Conservation (phyloP, 352 stramenopile species). For the Elongisporangium prolatum region DNA sequence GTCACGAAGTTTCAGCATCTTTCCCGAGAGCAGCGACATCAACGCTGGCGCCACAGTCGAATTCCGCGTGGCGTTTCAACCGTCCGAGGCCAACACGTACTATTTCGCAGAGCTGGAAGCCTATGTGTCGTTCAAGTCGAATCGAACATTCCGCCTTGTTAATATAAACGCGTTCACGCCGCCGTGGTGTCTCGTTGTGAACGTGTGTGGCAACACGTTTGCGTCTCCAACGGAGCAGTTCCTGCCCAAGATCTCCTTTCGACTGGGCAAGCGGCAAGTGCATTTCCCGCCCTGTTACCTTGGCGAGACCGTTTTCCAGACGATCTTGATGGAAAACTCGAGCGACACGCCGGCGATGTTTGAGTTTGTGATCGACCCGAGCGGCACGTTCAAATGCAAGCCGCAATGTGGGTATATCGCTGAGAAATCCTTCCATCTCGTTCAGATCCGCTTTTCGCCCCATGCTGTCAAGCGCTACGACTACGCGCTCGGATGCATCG, state of each 20-base stretch:
- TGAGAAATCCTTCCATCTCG: conserved; percentile 77
- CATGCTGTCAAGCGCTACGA: conserved; percentile 39
- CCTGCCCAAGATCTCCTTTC: conserved; percentile 78
- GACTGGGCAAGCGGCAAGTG: conserved; percentile 46
- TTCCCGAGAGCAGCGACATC: conserved; percentile 75
- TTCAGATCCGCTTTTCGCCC: conserved; percentile 72
- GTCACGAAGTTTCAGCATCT: conserved; percentile 56
- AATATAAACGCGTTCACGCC: conserved; percentile 90
- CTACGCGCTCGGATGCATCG: conserved; percentile 55
- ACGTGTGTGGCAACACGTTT: conserved; percentile 87
- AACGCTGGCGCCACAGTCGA: conserved; percentile 56
- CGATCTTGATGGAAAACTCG: conserved; percentile 79
- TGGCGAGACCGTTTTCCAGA: conserved; percentile 89
- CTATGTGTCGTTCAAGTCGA: conserved; percentile 89
- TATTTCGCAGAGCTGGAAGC: conserved; percentile 89
- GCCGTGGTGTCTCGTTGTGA: conserved; percentile 81
- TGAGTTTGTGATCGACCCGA: conserved; percentile 59
- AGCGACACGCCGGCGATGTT: conserved; percentile 90
- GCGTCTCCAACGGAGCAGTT: conserved; percentile 78
- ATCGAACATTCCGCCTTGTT: conserved; percentile 91
- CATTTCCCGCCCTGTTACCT: conserved; percentile 86
- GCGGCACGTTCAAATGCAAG: conserved; percentile 66
- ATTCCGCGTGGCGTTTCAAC: conserved; percentile 85
- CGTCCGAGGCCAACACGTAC: conserved; percentile 74
- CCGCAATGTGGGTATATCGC: conserved; percentile 61